Conservation (phyloP, 1,139 yeast genomes). For the Geotrichum candidum region DNA sequence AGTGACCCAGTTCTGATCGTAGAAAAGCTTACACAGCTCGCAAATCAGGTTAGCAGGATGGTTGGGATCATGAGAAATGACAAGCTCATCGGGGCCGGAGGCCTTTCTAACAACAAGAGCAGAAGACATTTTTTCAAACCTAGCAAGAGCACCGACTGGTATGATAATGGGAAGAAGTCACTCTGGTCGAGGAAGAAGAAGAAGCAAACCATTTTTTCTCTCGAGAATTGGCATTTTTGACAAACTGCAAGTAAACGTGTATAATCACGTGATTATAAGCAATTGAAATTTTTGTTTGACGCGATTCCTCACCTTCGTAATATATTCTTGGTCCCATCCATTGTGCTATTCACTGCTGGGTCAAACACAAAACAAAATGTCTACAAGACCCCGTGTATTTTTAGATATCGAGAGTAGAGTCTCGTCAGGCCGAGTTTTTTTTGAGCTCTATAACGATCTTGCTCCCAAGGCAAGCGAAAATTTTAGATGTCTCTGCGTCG, state of each 20-base stretch:
- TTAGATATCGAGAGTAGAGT: conserved; percentile 53
- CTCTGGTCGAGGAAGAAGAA: not conserved
- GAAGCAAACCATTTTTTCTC: not conserved
- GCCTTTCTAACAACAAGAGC: conserved; percentile 12
- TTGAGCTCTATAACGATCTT: conserved; percentile 44
- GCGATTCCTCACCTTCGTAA: not conserved
- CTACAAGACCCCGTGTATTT: conserved; percentile 37
- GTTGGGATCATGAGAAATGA: conserved; percentile 47
- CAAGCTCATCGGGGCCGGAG: conserved; percentile 31
- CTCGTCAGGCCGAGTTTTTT: conserved; percentile 56
- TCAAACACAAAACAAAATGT: not conserved
- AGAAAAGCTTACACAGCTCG: conserved; percentile 70
- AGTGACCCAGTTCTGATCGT: conserved; percentile 82
- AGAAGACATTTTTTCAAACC: not conserved
- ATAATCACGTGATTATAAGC: not conserved
- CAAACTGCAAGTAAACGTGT: not conserved
- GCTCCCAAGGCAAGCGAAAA: conserved; percentile 61
- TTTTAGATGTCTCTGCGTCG: conserved; percentile 25
- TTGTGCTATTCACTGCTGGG: not conserved
- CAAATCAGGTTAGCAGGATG: conserved; percentile 88
- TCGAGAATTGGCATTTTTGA: not conserved
- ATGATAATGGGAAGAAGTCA: not conserved
- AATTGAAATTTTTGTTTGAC: not conserved
- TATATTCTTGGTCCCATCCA: not conserved
- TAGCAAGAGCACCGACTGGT: not conserved